Base-by-base conservation (phyloP, 768 basidiomycete genomes). In the Suillus decipiens region DNA sequence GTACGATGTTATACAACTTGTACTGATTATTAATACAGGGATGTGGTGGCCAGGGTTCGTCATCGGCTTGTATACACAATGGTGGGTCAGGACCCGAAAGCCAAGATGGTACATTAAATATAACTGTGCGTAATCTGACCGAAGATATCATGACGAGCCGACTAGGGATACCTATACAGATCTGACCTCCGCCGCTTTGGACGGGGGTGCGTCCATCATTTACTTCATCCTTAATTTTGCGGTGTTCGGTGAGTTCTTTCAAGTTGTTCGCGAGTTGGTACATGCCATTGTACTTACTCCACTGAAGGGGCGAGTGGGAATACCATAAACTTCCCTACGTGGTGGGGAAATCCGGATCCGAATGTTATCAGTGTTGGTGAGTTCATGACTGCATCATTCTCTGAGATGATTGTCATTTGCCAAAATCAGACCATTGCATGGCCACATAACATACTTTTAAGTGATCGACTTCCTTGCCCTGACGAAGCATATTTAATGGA, bases 31-130 rank as follows among this genome's bases (percentile, higher is more conserved):
- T 34, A n/a, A 28, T 34, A 15, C 37, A 66, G 65, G 65, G 72
- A 64, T 69, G 74, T 84, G 82, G 81, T 83, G 81, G 77, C 80
- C 82, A 7, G 84, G 83, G 63, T 66, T 84, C 53, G 72, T 85
- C 31, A 83, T 86, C 60, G 84, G 84, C 4, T 71, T 80, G 58
- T 70, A 71, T 19, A 78, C 80, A 5, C 83, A 84, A 67, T 83
- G 79, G 77, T 84, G 81, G 80, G 77, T 80, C 24, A 73, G 83
- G 55, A 77, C 75, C 9, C 71, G 77, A 45, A 68, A 75, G 19
- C 81, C 81, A 6, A 71, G 68, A n/a, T 81, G 80, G 80, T 82
- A 83, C 71, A 79, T 77, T 64, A 84, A 82, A 72, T 66, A 77
- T 77, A 66, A 57, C 63, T 68, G 48, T 55, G 14, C 43, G 47